Percentiles rank a stretch among this genome's conserved stretches.
phyloP scores from a whole-genome alignment of 495 filamentous ascomycete species.

The Daldinia vernicosa region DNA sequence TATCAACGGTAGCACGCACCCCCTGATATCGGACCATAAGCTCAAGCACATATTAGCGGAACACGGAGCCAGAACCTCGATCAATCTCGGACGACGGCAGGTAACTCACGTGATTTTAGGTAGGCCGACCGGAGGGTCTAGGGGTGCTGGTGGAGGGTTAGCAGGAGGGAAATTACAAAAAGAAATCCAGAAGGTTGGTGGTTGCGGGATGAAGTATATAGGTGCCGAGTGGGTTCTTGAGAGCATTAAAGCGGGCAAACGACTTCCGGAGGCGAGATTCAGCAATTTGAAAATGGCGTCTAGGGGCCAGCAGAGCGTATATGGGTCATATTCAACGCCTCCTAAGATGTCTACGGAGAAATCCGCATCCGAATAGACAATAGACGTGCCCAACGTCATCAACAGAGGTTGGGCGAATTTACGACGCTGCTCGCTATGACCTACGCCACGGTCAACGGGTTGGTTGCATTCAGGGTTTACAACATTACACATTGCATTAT shows the following conservation, averaged over 20 bases:
- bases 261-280: constrained; percentile 79
- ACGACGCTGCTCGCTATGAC: constrained; percentile 13
- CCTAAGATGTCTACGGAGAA: constrained; percentile 3
- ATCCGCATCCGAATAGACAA: constrained; percentile 7
- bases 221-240: constrained; percentile 86
- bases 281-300: constrained; percentile 65
- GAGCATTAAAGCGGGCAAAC: constrained; percentile 76
- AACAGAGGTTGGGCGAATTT: constrained; percentile 6
- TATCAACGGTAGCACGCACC: constrained; percentile 87
- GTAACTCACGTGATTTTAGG: constrained; percentile 92
- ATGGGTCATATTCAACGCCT: constrained; percentile 56
- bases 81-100: constrained; percentile 71
- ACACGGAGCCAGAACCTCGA: constrained; percentile 75
- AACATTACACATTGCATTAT: constrained; percentile 31
- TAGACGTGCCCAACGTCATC: constrained; percentile 14
- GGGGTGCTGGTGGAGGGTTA: constrained; percentile 78
- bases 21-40: constrained; percentile 83
- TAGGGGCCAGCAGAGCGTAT: constrained; percentile 70
- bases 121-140: constrained; percentile 52
- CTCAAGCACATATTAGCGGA: constrained; percentile 79
- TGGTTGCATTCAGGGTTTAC: constrained; percentile 36
- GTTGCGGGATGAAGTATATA: constrained; percentile 79
- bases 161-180: constrained; percentile 83
- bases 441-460: constrained; percentile 11
- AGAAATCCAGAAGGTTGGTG: constrained; percentile 73